These are phyloP conservation scores for Chrysanthemum lavandulifolium DNA, from an alignment of 129 eudicot genomes.

Conservation along the genomic window DNA sequence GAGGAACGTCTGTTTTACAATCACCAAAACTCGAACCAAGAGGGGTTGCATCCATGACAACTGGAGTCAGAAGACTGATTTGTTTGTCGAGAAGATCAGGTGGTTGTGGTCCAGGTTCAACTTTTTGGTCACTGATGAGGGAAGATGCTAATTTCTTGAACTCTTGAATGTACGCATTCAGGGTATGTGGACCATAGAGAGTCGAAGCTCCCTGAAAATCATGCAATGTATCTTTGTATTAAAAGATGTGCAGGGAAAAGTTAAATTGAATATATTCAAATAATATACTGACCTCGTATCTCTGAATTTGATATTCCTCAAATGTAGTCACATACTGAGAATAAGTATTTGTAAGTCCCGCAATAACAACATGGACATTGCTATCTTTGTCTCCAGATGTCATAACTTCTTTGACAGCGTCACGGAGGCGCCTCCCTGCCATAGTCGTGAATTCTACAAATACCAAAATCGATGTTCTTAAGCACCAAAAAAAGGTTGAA, in stretches of 20 bases:
- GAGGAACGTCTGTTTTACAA: conserved; percentile 36
- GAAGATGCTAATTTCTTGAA: conserved; percentile 45
- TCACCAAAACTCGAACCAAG: conserved; percentile 47
- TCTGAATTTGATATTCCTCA: conserved; percentile 59
- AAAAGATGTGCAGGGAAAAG: neutral
- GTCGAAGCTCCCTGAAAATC: conserved; percentile 57
- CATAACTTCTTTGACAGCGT: conserved; percentile 46
- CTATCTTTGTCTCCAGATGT: conserved; percentile 26
- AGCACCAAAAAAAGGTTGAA: neutral
- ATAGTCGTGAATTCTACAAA: conserved; percentile 58
- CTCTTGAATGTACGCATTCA: conserved; percentile 53
- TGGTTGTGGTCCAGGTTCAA: conserved; percentile 49
- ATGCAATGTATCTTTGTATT: neutral
- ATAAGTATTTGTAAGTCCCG: conserved; percentile 56
- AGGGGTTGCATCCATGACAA: conserved; percentile 49
- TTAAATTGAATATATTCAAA: neutral
- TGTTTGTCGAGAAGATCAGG: conserved; percentile 54
- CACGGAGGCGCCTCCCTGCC: conserved; percentile 69
- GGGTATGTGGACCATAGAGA: conserved; percentile 57
- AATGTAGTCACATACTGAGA: conserved; percentile 62
- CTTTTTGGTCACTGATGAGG: conserved; percentile 27
- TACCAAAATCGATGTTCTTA: neutral
- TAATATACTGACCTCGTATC: conserved; percentile 46
- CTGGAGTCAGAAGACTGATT: conserved; percentile 52
- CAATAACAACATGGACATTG: conserved; percentile 46